phyloP scores from a whole-genome alignment of 73 alveolate genomes.

The Paramecium sexaurelia region DNA sequence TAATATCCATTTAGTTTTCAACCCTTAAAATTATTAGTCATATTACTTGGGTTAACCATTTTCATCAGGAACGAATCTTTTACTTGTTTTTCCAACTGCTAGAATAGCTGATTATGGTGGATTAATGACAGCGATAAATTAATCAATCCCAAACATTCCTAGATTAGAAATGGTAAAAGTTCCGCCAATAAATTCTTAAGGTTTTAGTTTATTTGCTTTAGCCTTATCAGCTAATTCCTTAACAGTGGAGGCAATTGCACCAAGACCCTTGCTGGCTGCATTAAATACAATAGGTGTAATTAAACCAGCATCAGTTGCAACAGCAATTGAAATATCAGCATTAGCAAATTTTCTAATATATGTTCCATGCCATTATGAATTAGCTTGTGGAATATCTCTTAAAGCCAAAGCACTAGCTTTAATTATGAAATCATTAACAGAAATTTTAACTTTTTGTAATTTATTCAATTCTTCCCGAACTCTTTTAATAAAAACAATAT shows the following conservation, averaged over 20 bases:
- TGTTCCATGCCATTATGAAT: constrained; percentile 83
- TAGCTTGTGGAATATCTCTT: constrained; percentile 79
- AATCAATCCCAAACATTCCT: constrained; percentile 84
- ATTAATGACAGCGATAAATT: constrained; percentile 76
- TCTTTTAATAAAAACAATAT: not conserved
- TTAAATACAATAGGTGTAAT: constrained; percentile 81
- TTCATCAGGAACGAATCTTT: constrained; percentile 67
- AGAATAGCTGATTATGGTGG: constrained; percentile 86
- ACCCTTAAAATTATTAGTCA: constrained; percentile 39
- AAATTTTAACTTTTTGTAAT: constrained; percentile 69
- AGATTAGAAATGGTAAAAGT: constrained; percentile 83
- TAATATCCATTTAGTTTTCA: constrained; percentile 71
- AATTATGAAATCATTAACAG: constrained; percentile 84
- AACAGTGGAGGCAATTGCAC: constrained; percentile 74
- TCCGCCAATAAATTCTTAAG: constrained; percentile 79
- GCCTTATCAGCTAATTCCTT: constrained; percentile 85
- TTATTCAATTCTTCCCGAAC: constrained; percentile 78
- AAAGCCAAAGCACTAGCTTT: constrained; percentile 84
- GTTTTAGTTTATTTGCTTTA: constrained; percentile 74
- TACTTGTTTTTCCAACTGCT: constrained; percentile 80
- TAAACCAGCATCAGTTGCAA: constrained; percentile 78
- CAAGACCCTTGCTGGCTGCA: constrained; percentile 80
- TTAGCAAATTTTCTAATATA: constrained; percentile 76
- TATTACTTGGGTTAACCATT: constrained; percentile 65
- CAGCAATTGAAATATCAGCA: constrained; percentile 86